These are phyloP conservation scores for Brassica carinata DNA, from an alignment of 345 rosid genomes.

Conservation along the genomic window DNA sequence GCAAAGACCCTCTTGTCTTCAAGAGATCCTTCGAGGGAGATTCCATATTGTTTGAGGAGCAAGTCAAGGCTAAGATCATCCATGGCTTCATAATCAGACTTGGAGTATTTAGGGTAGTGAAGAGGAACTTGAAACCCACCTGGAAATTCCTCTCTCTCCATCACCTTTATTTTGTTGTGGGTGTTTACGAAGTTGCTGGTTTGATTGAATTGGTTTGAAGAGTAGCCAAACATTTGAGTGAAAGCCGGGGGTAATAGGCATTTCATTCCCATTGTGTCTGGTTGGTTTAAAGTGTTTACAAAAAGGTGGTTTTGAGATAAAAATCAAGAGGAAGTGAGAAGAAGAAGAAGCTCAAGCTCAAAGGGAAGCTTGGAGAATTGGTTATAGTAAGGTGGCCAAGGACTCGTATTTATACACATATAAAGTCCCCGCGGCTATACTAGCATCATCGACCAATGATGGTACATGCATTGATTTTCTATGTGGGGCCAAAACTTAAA, in stretches of 20 bases:
- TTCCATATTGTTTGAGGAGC: constrained; percentile 58
- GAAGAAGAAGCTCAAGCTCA: constrained; percentile 12
- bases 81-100: constrained; percentile 59
- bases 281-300: background rate
- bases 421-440: background rate
- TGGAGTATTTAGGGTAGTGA: constrained; percentile 55
- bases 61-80: constrained; percentile 53
- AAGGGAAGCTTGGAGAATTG: constrained; percentile 15
- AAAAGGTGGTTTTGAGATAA: background rate
- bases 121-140: constrained; percentile 60
- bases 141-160: constrained; percentile 41
- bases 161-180: constrained; percentile 14
- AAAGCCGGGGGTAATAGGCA: constrained; percentile 39
- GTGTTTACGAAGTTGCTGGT: background rate
- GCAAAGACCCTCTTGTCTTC: constrained; percentile 56
- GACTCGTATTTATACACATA: constrained; percentile 9
- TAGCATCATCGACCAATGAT: constrained; percentile 21
- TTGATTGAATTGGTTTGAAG: constrained; percentile 14
- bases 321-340: background rate
- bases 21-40: constrained; percentile 44
- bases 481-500: constrained; percentile 21
- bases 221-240: constrained; percentile 41
- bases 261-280: constrained; percentile 41
- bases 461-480: background rate
- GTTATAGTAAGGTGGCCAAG: constrained; percentile 8